Evolutionary conservation across 176 grass and related monocot species (phyloP), one percentile per base, ranked within the genome.

Genomic region (Leersia perrieri): DNA sequence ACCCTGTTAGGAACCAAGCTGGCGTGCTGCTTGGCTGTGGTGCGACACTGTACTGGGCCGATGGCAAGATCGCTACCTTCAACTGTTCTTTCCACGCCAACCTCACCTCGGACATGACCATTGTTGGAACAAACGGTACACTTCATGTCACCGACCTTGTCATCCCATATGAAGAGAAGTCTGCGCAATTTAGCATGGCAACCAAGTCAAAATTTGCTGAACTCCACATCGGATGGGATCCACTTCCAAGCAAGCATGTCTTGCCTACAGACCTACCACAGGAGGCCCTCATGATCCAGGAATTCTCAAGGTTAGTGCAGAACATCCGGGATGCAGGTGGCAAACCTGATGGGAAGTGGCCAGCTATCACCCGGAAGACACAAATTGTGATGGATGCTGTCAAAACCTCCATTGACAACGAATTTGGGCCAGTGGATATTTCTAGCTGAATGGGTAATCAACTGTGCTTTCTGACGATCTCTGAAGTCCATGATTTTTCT

Each of bases 301-400:
- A 92, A 79, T 85, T 97, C 34, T 39, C 85, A 0, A 94, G 88
- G 69, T 80, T 94, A 32, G 94, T 84, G 60, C 58, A 57, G 68
- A 36, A 11, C 61, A 90, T 97, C 72, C 77, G 82, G 10, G 92
- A 97, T n/a, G 69, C 66, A 27, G 83, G 77, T 15, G 62, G 34
- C 55, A 92, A 87, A 26, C 91, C 91, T 70, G 91, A 97, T 36
- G 58, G 33, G 2, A 94, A 89, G 82, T 97, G 94, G 94, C 85
- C 83, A 5, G 68, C 64, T 12, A 87, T 97, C 86, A 89, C 74
- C 8, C 34, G 89, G 57, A 97, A 97, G 82, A 97, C 91, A 0
- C 94, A 94, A 82, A 16, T 92, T 28, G 91, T 92, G 29, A 11
- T 94, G 12, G 91, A 97, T 77, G 94, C 80, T 5, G 87, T 97